Conservation (phyloP, 306 rosid genomes). For the Prunus salicina region DNA sequence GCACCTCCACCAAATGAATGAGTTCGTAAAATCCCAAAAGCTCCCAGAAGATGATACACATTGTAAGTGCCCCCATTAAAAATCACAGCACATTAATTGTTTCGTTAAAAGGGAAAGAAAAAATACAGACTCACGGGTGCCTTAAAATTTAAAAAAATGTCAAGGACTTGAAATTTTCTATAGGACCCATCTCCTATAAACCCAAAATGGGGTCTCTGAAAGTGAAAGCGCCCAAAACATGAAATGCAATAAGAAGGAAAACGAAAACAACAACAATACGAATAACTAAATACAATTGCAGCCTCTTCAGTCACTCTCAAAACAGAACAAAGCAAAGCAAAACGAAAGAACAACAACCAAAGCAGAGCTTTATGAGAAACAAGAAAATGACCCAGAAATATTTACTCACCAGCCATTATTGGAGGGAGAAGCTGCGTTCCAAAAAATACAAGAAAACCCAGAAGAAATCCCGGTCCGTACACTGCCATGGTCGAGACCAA, state of each 20-base stretch:
- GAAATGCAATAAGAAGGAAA: background rate
- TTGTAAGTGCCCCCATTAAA: background rate
- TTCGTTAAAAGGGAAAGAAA: background rate
- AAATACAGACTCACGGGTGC: background rate
- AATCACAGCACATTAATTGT: background rate
- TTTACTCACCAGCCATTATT: constrained; percentile 66
- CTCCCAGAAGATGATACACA: background rate
- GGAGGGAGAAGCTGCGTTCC: constrained; percentile 58
- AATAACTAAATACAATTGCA: constrained; percentile 12
- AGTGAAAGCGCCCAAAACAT: background rate
- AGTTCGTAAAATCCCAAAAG: constrained; percentile 5
- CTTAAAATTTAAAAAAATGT: background rate
- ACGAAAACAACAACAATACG: background rate
- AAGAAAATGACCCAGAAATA: constrained; percentile 19
- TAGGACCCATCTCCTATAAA: constrained; percentile 26
- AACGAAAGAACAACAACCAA: constrained; percentile 1
- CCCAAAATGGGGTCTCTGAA: constrained; percentile 25
- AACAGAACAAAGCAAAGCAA: constrained; percentile 9
- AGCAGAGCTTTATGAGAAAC: constrained; percentile 22
- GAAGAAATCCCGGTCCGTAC: constrained; percentile 29
- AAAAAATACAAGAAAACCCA: constrained; percentile 54
- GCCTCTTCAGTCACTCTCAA: background rate
- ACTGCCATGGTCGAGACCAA: constrained; percentile 45
- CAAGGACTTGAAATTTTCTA: background rate
- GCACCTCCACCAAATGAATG: background rate